Percentiles rank a stretch among this genome's conserved stretches.
phyloP scores from a whole-genome alignment of 805 yeast species.

The Isabelozyma rhagii region DNA sequence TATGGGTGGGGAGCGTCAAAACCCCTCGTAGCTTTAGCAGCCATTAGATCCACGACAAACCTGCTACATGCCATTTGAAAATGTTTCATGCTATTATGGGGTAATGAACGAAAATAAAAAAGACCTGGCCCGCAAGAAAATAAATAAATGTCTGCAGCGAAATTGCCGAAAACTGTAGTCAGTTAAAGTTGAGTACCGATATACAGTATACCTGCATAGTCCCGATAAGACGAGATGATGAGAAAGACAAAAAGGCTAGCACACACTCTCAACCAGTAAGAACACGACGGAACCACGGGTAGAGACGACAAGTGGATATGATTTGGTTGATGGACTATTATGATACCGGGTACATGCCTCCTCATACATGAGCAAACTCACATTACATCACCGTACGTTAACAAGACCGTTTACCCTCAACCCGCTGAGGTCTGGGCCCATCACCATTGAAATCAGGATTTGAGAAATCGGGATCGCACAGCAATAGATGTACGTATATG shows the following conservation, averaged over 20 bases:
- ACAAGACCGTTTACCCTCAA: not conserved
- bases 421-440: not conserved
- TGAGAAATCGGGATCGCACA: not conserved
- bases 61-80: not conserved
- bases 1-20: not conserved
- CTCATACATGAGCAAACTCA: not conserved
- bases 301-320: not conserved
- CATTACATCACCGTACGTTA: not conserved
- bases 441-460: not conserved
- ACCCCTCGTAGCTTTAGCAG: not conserved
- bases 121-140: not conserved
- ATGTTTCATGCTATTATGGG: not conserved
- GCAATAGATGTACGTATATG: not conserved
- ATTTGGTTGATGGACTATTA: too few species aligned
- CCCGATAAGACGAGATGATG: not conserved
- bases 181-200: not conserved
- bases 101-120: too few species aligned
- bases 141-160: not conserved
- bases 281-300: too few species aligned
- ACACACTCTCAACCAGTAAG: not conserved
- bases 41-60: not conserved
- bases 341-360: too few species aligned
- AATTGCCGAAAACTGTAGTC: not conserved
- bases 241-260: not conserved
- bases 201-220: not conserved